Conservation (phyloP, 2,329 filamentous ascomycete genomes). For the Fusarium anguioides region DNA sequence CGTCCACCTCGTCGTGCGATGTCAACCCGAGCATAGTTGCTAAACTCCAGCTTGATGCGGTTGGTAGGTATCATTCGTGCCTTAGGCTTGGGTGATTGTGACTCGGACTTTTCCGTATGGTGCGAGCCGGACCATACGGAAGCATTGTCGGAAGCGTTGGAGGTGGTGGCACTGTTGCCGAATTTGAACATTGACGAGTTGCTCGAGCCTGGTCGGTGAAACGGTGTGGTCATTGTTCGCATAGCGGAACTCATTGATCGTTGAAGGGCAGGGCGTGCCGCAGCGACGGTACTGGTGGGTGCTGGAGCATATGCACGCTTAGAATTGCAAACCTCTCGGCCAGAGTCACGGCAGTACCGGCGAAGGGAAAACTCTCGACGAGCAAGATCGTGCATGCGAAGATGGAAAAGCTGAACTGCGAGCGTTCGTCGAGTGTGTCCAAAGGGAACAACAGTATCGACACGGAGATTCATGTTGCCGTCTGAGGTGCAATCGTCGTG, state of each 20-base stretch:
- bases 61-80: conserved; percentile 70
- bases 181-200: conserved; percentile 41
- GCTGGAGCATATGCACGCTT: conserved; percentile 69
- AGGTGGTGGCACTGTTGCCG: conserved; percentile 23
- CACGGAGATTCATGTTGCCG: conserved; percentile 94
- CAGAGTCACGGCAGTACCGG: conserved; percentile 91
- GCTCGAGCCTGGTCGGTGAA: conserved; percentile 46
- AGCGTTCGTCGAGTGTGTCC: conserved; percentile 71
- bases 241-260: conserved; percentile 58
- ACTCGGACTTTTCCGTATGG: conserved; percentile 29
- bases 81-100: conserved; percentile 48
- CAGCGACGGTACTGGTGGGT: conserved; percentile 30
- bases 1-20: conserved; percentile 75
- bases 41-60: conserved; percentile 90
- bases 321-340: conserved; percentile 90
- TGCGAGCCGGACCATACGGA: conserved; percentile 44
- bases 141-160: conserved; percentile 35
- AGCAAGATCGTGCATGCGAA: conserved; percentile 92
- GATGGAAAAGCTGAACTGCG: conserved; percentile 84
- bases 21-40: conserved; percentile 95
- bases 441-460: conserved; percentile 78
- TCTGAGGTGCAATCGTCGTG: conserved; percentile 92
- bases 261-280: conserved; percentile 60
- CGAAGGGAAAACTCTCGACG: conserved; percentile 89
- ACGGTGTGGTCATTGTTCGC: conserved; percentile 56